Base-by-base conservation (phyloP, 2,329 filamentous ascomycete genomes). In the Epicoccum sorghinum region DNA sequence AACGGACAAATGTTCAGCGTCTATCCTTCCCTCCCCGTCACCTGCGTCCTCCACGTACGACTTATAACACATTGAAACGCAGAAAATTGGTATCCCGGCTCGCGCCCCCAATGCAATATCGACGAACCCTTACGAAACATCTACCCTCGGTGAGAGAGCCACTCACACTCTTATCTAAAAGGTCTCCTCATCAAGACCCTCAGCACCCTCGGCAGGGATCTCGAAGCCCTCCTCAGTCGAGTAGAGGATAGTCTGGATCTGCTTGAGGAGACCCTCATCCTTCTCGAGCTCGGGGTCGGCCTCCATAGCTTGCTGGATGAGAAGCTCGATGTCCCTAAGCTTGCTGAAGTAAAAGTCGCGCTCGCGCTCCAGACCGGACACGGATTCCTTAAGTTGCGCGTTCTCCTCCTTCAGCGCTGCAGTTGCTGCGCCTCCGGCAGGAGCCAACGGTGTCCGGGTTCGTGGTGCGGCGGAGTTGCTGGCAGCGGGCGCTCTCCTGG, bases 311-410 rank as follows among this genome's bases (percentile, higher is more conserved):
- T 91, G 89, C 80, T 99, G 95, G 50, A 99, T 85, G 68, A 99
- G 80, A 62, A 99, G 81, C 79, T 99, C 95, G 66, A 99, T 99
- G 73, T 99, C 95, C 55, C 95, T 86, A 61, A 99, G 83, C 82
- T 99, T 99, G 83, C 91, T 96, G 78, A 99, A 99, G 82, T 99
- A 99, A 75, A 99, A 99, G 76, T 99, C 95, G 44, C 95, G 86
- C 81, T 99, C 95, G 67, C 95, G 89, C 82, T 99, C 95, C 37
- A 99, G 82, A 1, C 95, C 95, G 10, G 86, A 83, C n/a, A 99
- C 93, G 0, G 91, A 96, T 80, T 98, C 93, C 83, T 96, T 96
- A 65, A 98, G 83, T 25, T 89, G 90, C 37, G 84, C 83, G 73
- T 96, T 95, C 82, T 98, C 95, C 71, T 89, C 84, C 73, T 90